A percentile compares a stretch with the other conserved stretches of the same genome.
Conservation (phyloP, 2,329 filamentous ascomycete species). For the Apiospora sp. region DNA sequence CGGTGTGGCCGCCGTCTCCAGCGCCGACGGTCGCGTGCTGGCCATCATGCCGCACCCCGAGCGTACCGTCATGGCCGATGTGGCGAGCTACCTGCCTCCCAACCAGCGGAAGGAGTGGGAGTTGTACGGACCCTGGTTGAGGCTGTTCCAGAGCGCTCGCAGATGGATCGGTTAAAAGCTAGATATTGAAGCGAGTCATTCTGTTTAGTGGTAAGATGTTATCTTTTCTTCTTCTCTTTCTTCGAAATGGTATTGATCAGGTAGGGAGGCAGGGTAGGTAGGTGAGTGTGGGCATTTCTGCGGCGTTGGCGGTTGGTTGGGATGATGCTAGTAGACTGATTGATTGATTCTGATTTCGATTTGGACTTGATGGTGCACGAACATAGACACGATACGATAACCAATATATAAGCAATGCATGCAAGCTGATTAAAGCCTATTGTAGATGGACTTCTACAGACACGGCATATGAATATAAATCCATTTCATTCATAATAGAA, state of each 20-base stretch:
- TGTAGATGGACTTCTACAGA: background rate
- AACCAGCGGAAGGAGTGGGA: constrained; percentile 72
- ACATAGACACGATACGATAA: background rate
- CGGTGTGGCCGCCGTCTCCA: constrained; percentile 83
- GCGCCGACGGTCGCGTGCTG: constrained; percentile 79
- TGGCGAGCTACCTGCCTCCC: constrained; percentile 75
- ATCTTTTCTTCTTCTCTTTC: background rate
- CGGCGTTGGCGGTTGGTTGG: background rate
- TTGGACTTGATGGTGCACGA: background rate
- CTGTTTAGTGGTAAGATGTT: background rate
- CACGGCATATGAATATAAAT: too few relatives aligned
- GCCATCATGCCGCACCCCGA: constrained; percentile 96
- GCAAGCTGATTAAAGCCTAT: background rate
- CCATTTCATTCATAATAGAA: too few relatives aligned
- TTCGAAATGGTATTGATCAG: background rate
- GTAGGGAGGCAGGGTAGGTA: background rate
- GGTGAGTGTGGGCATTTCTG: background rate
- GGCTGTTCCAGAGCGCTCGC: constrained; percentile 87
- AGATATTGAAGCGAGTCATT: too few relatives aligned
- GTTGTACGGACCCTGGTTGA: constrained; percentile 83
- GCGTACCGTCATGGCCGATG: constrained; percentile 82
- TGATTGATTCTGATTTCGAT: background rate
- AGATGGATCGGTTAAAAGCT: constrained; percentile 75
- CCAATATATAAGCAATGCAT: background rate
- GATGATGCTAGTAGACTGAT: background rate